Base-by-base conservation (phyloP, 2,329 filamentous ascomycete genomes). In the Ceratocystis albifundus region DNA sequence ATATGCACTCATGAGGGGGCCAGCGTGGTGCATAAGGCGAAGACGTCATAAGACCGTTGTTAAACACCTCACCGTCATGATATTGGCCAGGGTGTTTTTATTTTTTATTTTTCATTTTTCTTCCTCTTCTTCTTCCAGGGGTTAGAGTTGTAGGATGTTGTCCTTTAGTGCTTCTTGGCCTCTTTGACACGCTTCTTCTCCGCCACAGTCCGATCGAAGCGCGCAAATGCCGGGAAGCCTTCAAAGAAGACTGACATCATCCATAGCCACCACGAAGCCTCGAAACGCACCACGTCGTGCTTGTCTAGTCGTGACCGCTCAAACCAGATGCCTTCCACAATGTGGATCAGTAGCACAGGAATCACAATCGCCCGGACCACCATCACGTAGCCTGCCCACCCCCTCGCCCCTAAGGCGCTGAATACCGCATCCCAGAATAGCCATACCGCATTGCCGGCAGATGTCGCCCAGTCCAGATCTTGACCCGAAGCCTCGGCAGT, bases 311-410 rank as follows among this genome's bases (percentile, higher is more conserved):
- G 75, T 62, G 75, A 77, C 53, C 72, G 74, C 69, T 81, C 80
- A 70, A 87, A 77, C 72, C 78, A 76, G 57, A 76, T 75, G n/a
- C 80, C 76, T 77, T 96, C 93, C 2, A 74, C 67, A 0, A 79
- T 25, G 75, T 96, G 93, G 12, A 90, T 81, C 0, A 72, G 77
- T 0, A 90, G 2, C 66, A 92, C 82, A 0, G 82, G 77, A 22
- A 77, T 70, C 65, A 88, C 77, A 53, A 93, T 76, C 15, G 76
- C 73, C 62, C 81, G 81, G 69, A 87, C 84, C 1, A 88, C 74
- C 73, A 78, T 81, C 69, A 80, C 78, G 70, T 84, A 87, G 66
- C 82, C 81, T 1, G 72, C 73, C 1, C 84, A 80, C 8, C 89
- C 86, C 1, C 78, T 77, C 8, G 59, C 28, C 17, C 55, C 55